Conservation (phyloP, 2,329 filamentous ascomycete genomes). For the Penicillium sp. region DNA sequence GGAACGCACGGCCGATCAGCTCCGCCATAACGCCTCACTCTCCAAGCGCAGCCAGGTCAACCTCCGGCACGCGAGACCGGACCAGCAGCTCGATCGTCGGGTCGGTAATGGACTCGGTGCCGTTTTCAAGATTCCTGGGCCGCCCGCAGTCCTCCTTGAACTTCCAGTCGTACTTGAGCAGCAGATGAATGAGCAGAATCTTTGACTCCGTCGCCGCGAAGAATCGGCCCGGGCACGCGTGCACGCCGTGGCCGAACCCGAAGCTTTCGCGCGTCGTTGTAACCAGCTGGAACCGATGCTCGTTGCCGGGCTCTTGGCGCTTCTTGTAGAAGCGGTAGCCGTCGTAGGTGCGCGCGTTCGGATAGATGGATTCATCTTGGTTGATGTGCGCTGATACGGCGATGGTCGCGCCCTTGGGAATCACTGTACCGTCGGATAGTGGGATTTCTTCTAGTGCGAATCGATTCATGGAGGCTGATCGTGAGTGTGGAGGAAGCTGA, state of each 20-base stretch:
- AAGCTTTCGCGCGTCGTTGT: slow-evolving; percentile 30
- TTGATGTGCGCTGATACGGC: slow-evolving; percentile 26
- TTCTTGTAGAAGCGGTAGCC: slow-evolving; percentile 33
- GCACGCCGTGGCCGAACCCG: slow-evolving; percentile 37
- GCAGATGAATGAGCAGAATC: slow-evolving; percentile 50
- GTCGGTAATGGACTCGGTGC: slow-evolving; percentile 41
- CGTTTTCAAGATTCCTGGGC: slow-evolving; percentile 45
- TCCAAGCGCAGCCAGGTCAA: slow-evolving; percentile 23
- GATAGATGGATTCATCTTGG: slow-evolving; percentile 27
- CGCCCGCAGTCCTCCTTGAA: slow-evolving; percentile 32
- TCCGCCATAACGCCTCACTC: slow-evolving; percentile 6
- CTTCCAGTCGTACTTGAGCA: slow-evolving; percentile 53
- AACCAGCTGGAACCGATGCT: slow-evolving; percentile 29
- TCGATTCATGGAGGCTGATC: slow-evolving; percentile 27
- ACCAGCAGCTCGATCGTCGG: slow-evolving; percentile 27
- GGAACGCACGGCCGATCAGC: not conserved
- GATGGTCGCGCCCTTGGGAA: slow-evolving; percentile 28
- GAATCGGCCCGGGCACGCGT: slow-evolving; percentile 51
- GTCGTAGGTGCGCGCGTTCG: slow-evolving; percentile 30
- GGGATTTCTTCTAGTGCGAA: slow-evolving; percentile 18
- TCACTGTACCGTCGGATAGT: slow-evolving; percentile 29
- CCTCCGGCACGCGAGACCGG: slow-evolving; percentile 22
- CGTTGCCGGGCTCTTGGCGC: slow-evolving; percentile 29
- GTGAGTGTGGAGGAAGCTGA: not conserved
- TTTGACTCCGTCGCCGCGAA: slow-evolving; percentile 56